Evolutionary conservation across 306 rosid genomes (phyloP), one percentile per base, ranked within the genome.

Genomic region (Carpinus viminea): DNA sequence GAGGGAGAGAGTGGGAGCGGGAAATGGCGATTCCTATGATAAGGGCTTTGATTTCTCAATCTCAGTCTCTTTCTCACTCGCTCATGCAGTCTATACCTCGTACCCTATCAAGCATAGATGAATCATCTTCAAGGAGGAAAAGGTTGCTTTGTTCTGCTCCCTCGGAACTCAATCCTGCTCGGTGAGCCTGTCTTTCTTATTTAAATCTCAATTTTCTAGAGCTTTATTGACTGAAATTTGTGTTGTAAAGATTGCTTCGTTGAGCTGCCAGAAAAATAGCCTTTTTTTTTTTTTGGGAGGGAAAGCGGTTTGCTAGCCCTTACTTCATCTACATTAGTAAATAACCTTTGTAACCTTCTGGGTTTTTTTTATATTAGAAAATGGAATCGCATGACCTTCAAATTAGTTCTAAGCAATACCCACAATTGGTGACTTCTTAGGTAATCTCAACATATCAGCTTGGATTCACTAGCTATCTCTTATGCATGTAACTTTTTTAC

Each of bases 1-100:
- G 75, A 86, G 75, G 61, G 34, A 47, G 68, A 60, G 69, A 45
- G 78, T 31, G 61, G 83, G 76, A 74, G 87, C 72, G 78, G 90
- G 90, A 87, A 79, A 95, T 92, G 98, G 92, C 92, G 62, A 76
- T 86, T 79, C 85, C 91, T 81, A 74, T 86, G 12, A 78, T 85
- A 80, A 89, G 90, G 72, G 88, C 85, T 78, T 76, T 85, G 26
- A 74, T 92, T 81, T 85, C 90, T 62, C 91, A 82, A 12, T 78
- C 79, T 83, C 86, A 83, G 2, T 78, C 78, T 83, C 85, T 77
- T 20, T 41, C 45, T 41, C 45, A 41, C 8, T 7, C 7, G 45
- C 45, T 41, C 8, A 41, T 41, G 6, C 45, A 41, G 45, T 87
- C 89, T 55, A 73, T 87, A 51, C 80, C 78, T 78, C 38, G 78